phyloP scores from a whole-genome alignment of 345 rosid species.

The Aegle marmelos region DNA sequence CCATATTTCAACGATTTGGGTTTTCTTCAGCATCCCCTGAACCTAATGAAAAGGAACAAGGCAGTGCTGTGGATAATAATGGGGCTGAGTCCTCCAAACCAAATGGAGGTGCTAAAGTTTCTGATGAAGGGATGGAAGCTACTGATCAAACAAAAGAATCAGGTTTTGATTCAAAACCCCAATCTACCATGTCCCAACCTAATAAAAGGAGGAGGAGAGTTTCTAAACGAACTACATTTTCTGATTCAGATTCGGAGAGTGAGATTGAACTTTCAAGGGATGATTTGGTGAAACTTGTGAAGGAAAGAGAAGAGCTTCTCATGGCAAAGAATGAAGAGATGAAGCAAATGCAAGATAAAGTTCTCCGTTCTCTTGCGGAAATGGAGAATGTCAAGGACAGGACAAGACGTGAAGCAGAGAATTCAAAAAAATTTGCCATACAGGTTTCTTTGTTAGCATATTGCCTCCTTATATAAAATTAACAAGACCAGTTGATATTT shows the following conservation, averaged over 20 bases:
- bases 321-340: slow-evolving; percentile 58
- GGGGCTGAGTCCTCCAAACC: slow-evolving; percentile 24
- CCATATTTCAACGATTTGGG: slow-evolving; percentile 47
- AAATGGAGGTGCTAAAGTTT: slow-evolving; percentile 27
- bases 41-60: slow-evolving; percentile 41
- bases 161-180: slow-evolving; percentile 37
- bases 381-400: slow-evolving; percentile 86
- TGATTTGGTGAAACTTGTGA: slow-evolving; percentile 71
- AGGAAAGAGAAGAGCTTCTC: slow-evolving; percentile 75
- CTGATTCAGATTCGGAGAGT: slow-evolving; percentile 62
- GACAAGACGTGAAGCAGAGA: slow-evolving; percentile 87
- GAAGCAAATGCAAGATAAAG: slow-evolving; percentile 68
- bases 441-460: slow-evolving; percentile 47
- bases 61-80: slow-evolving; percentile 17
- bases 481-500: neutral
- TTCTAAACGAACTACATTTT: slow-evolving; percentile 46
- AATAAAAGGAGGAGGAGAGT: slow-evolving; percentile 35
- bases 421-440: slow-evolving; percentile 76
- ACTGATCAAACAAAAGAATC: slow-evolving; percentile 31
- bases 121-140: slow-evolving; percentile 19
- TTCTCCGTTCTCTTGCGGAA: slow-evolving; percentile 74
- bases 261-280: slow-evolving; percentile 62
- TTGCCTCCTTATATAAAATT: neutral
- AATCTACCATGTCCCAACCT: slow-evolving; percentile 25
- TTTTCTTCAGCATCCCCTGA: slow-evolving; percentile 68